These are phyloP conservation scores for Hanseniaspora vineae DNA, from an alignment of 805 yeast species.

Conservation along the genomic window DNA sequence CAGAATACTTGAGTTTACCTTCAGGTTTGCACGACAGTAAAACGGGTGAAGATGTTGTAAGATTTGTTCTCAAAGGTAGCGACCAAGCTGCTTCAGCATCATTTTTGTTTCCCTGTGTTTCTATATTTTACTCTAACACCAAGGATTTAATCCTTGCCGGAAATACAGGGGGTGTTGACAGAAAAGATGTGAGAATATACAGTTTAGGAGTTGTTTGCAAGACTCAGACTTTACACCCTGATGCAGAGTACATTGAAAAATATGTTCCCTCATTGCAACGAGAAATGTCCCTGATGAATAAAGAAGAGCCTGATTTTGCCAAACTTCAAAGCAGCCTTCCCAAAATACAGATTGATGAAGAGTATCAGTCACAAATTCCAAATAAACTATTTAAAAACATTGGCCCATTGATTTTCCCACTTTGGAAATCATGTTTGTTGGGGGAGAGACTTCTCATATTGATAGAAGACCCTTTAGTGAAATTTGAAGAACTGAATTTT, in stretches of 20 bases:
- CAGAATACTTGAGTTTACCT: slow-evolving; percentile 57
- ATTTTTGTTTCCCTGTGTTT: slow-evolving; percentile 30
- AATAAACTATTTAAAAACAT: slow-evolving; percentile 7
- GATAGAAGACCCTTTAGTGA: slow-evolving; percentile 13
- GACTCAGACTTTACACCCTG: slow-evolving; percentile 2
- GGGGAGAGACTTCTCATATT: slow-evolving; percentile 18
- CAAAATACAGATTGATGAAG: neutral
- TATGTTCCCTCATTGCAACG: slow-evolving; percentile 12
- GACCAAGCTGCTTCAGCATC: slow-evolving; percentile 3
- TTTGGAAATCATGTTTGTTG: slow-evolving; percentile 21
- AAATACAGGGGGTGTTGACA: slow-evolving; percentile 19
- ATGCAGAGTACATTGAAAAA: slow-evolving; percentile 6
- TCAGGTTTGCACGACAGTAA: slow-evolving; percentile 48
- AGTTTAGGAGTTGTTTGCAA: slow-evolving; percentile 42
- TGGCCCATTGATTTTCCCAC: slow-evolving; percentile 23
- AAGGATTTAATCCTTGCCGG: slow-evolving; percentile 14
- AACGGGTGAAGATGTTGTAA: slow-evolving; percentile 33
- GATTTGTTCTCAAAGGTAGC: slow-evolving; percentile 31
- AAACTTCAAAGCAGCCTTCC: slow-evolving; percentile 3
- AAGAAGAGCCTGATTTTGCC: slow-evolving; percentile 4
- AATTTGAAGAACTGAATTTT: slow-evolving; percentile 18
- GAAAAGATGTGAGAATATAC: slow-evolving; percentile 42
- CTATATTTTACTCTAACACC: slow-evolving; percentile 37
- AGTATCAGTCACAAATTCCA: neutral
- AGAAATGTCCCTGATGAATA: slow-evolving; percentile 7